Base-by-base conservation (phyloP, 345 rosid species). In the Litchi chinensis region DNA sequence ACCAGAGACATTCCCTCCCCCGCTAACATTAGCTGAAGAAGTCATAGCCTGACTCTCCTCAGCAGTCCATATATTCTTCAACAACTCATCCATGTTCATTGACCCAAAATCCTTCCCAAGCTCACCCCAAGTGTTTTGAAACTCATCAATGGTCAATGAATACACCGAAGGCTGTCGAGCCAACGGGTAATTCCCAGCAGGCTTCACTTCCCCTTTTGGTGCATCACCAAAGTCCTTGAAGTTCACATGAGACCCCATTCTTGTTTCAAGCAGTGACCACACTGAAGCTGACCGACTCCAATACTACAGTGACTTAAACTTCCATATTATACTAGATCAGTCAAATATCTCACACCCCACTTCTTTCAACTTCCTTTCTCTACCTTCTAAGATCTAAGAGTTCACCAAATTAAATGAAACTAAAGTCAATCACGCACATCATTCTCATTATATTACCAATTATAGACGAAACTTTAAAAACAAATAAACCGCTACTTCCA, bases 81-180 rank as follows among this genome's bases (percentile, higher is more conserved):
- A 68, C 68, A 96, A 86, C 83, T 96, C 99, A 64, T 96, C 99
- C 97, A 96, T 96, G 85, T 96, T 96, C 95, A 96, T 91, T 10
- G 98, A 96, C 44, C 99, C 99, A 22, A 94, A 89, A 79, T 96
- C 98, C 88, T 91, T 96, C 5, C 94, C 93, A 5, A 88, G 73
- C 32, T 94, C 98, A 64, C 92, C 88, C 77, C 89, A 79, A 6
- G 95, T 89, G 88, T 70, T 93, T 74, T 94, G 99, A 44, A 96
- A 83, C 89, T 93, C 99, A 71, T 93, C 98, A 64, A 96, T 90
- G 10, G 99, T 96, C 69, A 93, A 82, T 9, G 98, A 88, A 71
- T 91, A 96, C 59, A 96, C 77, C 1, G 98, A 96, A 13, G 94
- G 40, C 85, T 94, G 97, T 44, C 98, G 83, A 46, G 88, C 80